Percentiles rank a stretch among this genome's conserved stretches.
Conservation (phyloP, 2,329 filamentous ascomycete genomes). For the Tolypocladium tropicale region DNA sequence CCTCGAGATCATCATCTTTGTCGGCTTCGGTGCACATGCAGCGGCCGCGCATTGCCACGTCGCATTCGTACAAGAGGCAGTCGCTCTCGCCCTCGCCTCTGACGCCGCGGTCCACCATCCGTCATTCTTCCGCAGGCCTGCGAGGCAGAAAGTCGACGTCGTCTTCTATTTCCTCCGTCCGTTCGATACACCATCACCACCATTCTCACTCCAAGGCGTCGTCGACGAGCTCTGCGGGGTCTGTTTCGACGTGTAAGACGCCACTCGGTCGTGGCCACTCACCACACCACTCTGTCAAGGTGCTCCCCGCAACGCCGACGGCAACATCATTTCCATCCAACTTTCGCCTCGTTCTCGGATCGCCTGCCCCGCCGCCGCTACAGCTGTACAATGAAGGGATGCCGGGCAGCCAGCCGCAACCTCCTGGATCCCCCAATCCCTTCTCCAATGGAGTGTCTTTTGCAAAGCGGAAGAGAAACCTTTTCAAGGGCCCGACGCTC, state of each 20-base stretch:
- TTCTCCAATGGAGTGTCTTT: constrained; percentile 59
- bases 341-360: constrained; percentile 66
- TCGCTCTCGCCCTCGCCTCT: constrained; percentile 80
- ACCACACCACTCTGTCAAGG: constrained; percentile 85
- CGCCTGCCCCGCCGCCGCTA: constrained; percentile 38
- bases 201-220: constrained; percentile 91
- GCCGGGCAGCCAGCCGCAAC: constrained; percentile 30
- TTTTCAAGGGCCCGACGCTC: constrained; percentile 73
- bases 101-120: constrained; percentile 78
- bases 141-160: constrained; percentile 92
- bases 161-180: constrained; percentile 85
- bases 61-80: constrained; percentile 53
- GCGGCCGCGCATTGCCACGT: constrained; percentile 19
- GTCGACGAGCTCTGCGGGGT: constrained; percentile 76
- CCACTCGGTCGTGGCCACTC: constrained; percentile 55
- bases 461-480: constrained; percentile 67
- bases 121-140: constrained; percentile 72
- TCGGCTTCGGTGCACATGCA: constrained; percentile 16
- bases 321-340: constrained; percentile 68
- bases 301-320: constrained; percentile 85
- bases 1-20: constrained; percentile 10
- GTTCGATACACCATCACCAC: constrained; percentile 78
- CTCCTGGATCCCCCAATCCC: constrained; percentile 46
- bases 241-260: constrained; percentile 60
- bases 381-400: constrained; percentile 49